Evolutionary conservation across 768 basidiomycete species (phyloP).

Genomic region (Collybia mongolica): DNA sequence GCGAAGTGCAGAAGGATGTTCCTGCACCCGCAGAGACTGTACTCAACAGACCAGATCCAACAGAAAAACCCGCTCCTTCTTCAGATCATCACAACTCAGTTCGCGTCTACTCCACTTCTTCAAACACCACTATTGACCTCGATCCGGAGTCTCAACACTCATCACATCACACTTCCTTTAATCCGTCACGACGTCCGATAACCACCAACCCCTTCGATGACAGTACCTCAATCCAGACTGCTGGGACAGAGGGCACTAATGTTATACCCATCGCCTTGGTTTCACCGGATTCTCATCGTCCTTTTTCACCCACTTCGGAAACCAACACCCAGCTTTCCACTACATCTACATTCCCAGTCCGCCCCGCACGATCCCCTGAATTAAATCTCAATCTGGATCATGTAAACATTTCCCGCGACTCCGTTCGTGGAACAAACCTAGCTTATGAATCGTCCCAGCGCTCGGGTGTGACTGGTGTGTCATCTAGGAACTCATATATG

Average conservation of each 20-base stretch:
- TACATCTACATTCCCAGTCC: slow-evolving; percentile 45
- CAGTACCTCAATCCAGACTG: slow-evolving; percentile 77
- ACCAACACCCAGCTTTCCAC: slow-evolving; percentile 27
- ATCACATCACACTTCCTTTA: slow-evolving; percentile 19
- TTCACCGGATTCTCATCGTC: slow-evolving; percentile 48
- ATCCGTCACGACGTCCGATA: slow-evolving; percentile 27
- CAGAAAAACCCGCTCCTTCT: slow-evolving; percentile 50
- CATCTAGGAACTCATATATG: slow-evolving; percentile 68
- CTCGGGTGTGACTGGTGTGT: slow-evolving; percentile 52
- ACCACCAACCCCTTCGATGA: slow-evolving; percentile 76
- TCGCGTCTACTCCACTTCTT: slow-evolving; percentile 47
- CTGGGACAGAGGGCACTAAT: slow-evolving; percentile 77
- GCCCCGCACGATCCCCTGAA: slow-evolving; percentile 59
- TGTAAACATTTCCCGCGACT: slow-evolving; percentile 57
- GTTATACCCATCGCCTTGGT: slow-evolving; percentile 87
- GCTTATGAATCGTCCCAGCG: slow-evolving; percentile 46
- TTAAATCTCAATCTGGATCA: slow-evolving; percentile 63
- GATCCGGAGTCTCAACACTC: slow-evolving; percentile 48
- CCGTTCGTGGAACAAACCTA: slow-evolving; percentile 32
- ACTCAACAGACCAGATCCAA: slow-evolving; percentile 81
- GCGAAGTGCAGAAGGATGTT: slow-evolving; percentile 52
- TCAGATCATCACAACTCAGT: slow-evolving; percentile 37
- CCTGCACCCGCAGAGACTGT: slow-evolving; percentile 78
- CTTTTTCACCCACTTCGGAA: slow-evolving; percentile 26
- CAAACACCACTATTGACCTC: slow-evolving; percentile 56